Conservation (phyloP, 495 filamentous ascomycete species). For the Penicillium cataractarum region DNA sequence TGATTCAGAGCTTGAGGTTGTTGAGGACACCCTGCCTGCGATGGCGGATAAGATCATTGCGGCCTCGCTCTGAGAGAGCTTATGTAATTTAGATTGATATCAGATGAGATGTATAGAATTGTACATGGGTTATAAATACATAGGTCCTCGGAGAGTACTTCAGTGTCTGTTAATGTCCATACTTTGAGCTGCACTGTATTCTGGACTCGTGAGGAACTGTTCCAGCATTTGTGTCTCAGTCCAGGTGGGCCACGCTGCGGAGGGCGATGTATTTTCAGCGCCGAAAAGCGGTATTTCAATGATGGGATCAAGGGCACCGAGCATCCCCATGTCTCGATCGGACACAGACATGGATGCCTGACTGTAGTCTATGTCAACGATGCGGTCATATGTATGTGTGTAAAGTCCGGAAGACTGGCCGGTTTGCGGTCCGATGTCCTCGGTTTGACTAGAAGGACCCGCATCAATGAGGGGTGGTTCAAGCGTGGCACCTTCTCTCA, state of each 20-base stretch:
- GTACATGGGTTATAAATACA: background rate
- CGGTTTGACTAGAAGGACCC: background rate
- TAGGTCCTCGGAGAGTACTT: background rate
- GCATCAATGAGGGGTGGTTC: background rate
- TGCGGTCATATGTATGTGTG: background rate
- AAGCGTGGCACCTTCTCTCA: background rate
- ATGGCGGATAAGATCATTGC: slow-evolving; percentile 37
- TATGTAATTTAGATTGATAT: background rate
- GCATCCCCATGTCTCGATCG: slow-evolving; percentile 9
- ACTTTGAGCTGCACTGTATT: background rate
- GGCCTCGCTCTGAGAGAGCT: slow-evolving; percentile 9
- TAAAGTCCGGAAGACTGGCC: background rate
- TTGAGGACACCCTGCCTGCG: slow-evolving; percentile 29
- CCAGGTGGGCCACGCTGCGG: slow-evolving; percentile 27
- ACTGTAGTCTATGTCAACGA: background rate
- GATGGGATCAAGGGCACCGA: slow-evolving; percentile 18
- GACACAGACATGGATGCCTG: background rate
- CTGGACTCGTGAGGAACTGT: slow-evolving; percentile 24
- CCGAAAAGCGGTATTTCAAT: slow-evolving; percentile 26
- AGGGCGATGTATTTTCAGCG: slow-evolving; percentile 16
- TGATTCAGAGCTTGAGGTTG: slow-evolving; percentile 32
- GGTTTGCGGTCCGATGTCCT: background rate
- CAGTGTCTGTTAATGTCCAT: background rate
- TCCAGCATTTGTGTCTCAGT: slow-evolving; percentile 30
- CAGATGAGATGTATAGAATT: background rate